Conservation (phyloP, 441 rosid genomes). For the Capsella rubella region DNA sequence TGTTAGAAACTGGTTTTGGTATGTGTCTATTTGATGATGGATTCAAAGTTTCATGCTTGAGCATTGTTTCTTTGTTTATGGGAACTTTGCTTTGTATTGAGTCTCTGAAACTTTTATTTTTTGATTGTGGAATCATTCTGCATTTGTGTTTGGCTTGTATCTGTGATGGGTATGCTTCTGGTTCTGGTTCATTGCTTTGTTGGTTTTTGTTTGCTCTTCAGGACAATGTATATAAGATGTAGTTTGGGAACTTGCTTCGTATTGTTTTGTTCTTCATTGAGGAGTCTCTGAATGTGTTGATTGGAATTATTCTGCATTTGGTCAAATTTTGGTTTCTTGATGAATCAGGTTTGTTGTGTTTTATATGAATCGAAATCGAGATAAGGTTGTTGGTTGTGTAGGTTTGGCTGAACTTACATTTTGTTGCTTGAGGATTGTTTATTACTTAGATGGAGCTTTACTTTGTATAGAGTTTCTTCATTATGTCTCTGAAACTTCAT, state of each 20-base stretch:
- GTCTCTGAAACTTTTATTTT: background rate
- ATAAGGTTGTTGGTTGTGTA: background rate
- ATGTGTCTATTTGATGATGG: background rate
- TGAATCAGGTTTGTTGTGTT: background rate
- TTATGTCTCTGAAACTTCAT: slow-evolving; percentile 20
- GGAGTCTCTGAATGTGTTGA: background rate
- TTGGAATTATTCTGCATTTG: background rate
- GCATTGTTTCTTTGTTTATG: background rate
- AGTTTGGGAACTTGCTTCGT: slow-evolving; percentile 25
- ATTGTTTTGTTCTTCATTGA: background rate
- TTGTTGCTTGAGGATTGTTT: slow-evolving; percentile 24
- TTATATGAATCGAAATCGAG: background rate
- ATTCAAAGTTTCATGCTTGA: background rate
- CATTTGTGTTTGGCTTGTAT: background rate
- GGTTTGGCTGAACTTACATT: background rate
- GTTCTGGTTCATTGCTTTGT: background rate
- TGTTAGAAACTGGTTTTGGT: background rate
- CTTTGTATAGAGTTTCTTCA: background rate
- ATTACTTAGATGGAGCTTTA: slow-evolving; percentile 2
- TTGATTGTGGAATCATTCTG: background rate
- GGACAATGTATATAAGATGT: slow-evolving; percentile 46
- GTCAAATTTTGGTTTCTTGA: background rate
- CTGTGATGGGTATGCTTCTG: background rate
- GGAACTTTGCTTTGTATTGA: background rate
- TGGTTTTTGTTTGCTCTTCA: slow-evolving; percentile 23